Evolutionary conservation across 2,329 filamentous ascomycete species (phyloP).

Genomic region (Neopestalotiopsis sp.): DNA sequence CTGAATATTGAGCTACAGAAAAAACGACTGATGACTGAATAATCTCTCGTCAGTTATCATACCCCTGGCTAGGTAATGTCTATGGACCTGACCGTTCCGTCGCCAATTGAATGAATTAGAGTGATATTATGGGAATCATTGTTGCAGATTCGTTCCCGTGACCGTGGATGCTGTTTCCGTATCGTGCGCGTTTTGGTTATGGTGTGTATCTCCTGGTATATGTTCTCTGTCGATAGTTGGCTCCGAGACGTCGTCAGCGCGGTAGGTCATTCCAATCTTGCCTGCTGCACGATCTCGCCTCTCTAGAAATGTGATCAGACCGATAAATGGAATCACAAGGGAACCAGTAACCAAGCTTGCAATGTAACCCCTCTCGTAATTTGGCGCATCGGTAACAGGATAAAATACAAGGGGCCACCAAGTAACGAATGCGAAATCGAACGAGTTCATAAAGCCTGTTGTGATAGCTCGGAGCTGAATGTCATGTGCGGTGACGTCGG

Average conservation of each 20-base stretch:
- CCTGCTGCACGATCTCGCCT: conserved; percentile 32
- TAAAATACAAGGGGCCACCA: conserved; percentile 48
- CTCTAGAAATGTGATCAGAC: conserved; percentile 44
- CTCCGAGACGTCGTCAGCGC: neutral
- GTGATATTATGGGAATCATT: neutral
- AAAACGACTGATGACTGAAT: no score
- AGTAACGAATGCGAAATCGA: conserved; percentile 48
- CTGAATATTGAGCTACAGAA: no score
- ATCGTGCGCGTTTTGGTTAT: neutral
- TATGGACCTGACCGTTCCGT: no score
- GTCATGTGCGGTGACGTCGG: conserved; percentile 45
- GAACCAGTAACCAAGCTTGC: conserved; percentile 44
- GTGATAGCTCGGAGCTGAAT: conserved; percentile 49
- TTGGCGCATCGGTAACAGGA: conserved; percentile 45
- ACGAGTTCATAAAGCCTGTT: conserved; percentile 50
- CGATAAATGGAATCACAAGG: conserved; percentile 42
- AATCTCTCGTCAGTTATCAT: no score
- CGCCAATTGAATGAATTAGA: no score
- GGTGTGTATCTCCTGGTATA: neutral
- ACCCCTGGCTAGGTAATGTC: no score
- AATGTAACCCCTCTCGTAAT: conserved; percentile 45
- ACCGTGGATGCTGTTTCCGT: neutral
- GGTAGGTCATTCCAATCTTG: conserved; percentile 29
- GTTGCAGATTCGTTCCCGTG: neutral
- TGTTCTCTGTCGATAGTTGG: neutral